Percentiles rank a stretch among this genome's conserved stretches.
These are phyloP conservation scores for Glycyrrhiza uralensis DNA, from an alignment of 306 rosid species.

Conservation along the genomic window DNA sequence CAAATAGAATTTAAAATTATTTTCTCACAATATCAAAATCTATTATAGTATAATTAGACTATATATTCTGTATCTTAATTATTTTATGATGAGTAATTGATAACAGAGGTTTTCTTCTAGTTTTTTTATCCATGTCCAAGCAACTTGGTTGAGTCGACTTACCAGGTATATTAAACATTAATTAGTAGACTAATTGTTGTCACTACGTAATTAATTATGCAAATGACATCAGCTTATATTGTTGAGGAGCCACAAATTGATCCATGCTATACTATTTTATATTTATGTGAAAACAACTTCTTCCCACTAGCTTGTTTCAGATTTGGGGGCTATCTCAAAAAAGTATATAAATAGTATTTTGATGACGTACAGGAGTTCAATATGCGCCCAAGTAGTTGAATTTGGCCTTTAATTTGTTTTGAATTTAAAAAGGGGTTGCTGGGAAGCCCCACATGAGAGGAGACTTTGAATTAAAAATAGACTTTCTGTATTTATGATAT, in stretches of 20 bases:
- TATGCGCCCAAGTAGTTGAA: conserved; percentile 17
- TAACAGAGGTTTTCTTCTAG: background rate
- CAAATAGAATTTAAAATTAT: background rate
- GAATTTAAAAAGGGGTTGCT: conserved; percentile 1
- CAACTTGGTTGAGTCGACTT: conserved; percentile 12
- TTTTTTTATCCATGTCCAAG: conserved; percentile 6
- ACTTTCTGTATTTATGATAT: conserved; percentile 16
- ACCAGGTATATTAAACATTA: background rate
- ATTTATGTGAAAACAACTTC: conserved; percentile 10
- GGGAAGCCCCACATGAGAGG: conserved; percentile 25
- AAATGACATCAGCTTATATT: background rate
- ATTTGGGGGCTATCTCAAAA: conserved; percentile 26
- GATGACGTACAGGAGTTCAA: background rate
- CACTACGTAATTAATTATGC: background rate
- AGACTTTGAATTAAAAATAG: conserved; percentile 21
- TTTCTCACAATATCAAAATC: background rate
- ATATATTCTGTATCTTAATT: background rate
- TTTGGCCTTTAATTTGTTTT: conserved; percentile 30
- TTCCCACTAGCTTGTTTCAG: conserved; percentile 35
- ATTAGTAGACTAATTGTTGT: conserved; percentile 3
- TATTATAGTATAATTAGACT: background rate
- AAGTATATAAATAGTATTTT: background rate
- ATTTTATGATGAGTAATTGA: background rate
- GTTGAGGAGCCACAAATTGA: conserved; percentile 20
- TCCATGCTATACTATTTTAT: background rate